A percentile compares a stretch with the other conserved stretches of the same genome.
These are phyloP conservation scores for Plasmopara muralis DNA, from an alignment of 352 stramenopile genomes.

Conservation along the genomic window DNA sequence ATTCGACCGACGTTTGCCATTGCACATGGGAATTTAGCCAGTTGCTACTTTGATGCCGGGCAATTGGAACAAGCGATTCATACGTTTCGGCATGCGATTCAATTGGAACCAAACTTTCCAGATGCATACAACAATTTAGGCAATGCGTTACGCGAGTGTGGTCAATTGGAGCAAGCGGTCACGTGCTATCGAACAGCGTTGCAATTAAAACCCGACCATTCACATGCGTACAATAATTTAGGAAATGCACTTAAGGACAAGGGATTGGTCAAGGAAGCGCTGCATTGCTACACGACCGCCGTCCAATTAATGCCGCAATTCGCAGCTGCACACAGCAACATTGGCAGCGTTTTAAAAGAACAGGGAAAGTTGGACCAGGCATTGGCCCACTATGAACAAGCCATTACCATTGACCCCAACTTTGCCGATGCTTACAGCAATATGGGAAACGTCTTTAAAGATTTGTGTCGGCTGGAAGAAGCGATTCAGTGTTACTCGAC, in stretches of 20 bases:
- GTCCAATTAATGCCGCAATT: slow-evolving; percentile 88
- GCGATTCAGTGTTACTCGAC: slow-evolving; percentile 87
- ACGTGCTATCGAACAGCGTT: slow-evolving; percentile 87
- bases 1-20: slow-evolving; percentile 89
- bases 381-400: slow-evolving; percentile 91
- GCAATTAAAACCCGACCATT: slow-evolving; percentile 87
- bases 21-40: slow-evolving; percentile 88
- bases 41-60: slow-evolving; percentile 84
- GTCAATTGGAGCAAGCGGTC: slow-evolving; percentile 73
- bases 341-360: slow-evolving; percentile 92
- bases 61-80: slow-evolving; percentile 80
- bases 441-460: slow-evolving; percentile 93
- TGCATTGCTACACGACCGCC: slow-evolving; percentile 91
- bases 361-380: slow-evolving; percentile 91
- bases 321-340: slow-evolving; percentile 89
- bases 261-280: slow-evolving; percentile 89
- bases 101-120: slow-evolving; percentile 89
- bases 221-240: slow-evolving; percentile 93
- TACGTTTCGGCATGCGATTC: slow-evolving; percentile 88
- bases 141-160: slow-evolving; percentile 85
- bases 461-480: slow-evolving; percentile 81
- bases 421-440: slow-evolving; percentile 93
- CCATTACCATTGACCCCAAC: slow-evolving; percentile 87
- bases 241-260: slow-evolving; percentile 90
- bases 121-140: slow-evolving; percentile 93